A percentile compares a stretch with the other conserved stretches of the same genome.
These are phyloP conservation scores for Pilobolus umbonatus DNA, from an alignment of 192 early-diverging fungal species.

Conservation along the genomic window DNA sequence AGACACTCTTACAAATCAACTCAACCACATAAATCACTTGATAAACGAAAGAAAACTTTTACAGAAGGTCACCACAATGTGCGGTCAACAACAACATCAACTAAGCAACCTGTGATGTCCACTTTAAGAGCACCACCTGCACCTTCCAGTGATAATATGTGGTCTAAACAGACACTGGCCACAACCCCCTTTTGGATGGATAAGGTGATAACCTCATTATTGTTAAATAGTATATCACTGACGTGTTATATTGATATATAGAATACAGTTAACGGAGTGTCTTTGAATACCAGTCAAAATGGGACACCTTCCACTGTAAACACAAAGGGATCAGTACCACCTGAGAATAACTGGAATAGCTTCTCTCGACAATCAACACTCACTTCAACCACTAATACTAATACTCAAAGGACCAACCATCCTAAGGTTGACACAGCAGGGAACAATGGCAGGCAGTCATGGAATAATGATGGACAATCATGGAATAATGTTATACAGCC, in stretches of 20 bases:
- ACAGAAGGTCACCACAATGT: not conserved
- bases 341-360: not conserved
- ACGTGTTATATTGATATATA: not conserved
- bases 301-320: not conserved
- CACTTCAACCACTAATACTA: not conserved
- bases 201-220: not conserved
- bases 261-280: not conserved
- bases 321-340: not conserved
- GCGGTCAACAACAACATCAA: not conserved
- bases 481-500: not conserved
- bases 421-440: too few relatives aligned
- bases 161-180: not conserved
- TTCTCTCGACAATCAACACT: not conserved
- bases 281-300: not conserved
- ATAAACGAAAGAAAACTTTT: not conserved
- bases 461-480: not conserved
- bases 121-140: not conserved
- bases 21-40: not conserved
- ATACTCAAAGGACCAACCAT: not conserved
- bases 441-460: not conserved
- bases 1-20: not conserved
- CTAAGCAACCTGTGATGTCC: too few relatives aligned
- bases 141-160: not conserved
- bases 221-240: not conserved
- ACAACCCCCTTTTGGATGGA: slow-evolving; percentile 1